Evolutionary conservation across 768 basidiomycete species (phyloP), one percentile per base, ranked within the genome.

Genomic region (Calocera cornea): DNA sequence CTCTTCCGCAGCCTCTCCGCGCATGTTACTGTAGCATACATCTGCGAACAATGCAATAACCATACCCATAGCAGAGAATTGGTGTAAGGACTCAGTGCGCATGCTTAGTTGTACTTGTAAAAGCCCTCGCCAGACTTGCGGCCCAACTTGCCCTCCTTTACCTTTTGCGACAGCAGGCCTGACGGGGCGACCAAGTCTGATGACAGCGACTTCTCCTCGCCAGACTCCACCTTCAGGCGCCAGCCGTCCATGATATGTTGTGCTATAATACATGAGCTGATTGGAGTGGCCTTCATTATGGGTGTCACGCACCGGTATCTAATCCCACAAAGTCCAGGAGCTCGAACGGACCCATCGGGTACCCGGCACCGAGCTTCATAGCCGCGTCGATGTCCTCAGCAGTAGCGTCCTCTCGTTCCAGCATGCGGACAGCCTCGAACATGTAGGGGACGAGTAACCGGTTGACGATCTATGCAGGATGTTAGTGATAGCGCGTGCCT

Each of bases 361-460:
- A 75, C 17, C 80, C 79, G 0, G 79, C 79, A 0, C 80, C 80
- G 1, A 80, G 72, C 70, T 79, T 78, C 80, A 80, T 80, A 16
- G 79, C 79, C n/a, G 72, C 73, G 69, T 80, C 79, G 54, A 80
- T 73, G 70, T 80, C 78, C 64, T 76, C 72, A 0, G 77, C 72
- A 1, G 77, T 73, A 0, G 79, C 80, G 33, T 80, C 80, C 2
- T 79, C 79, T 27, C 80, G 72, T 68, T 80, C 79, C 16, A 78
- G 73, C 78, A 80, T 79, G 41, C 77, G 67, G 47, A 80, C 77
- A 1, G 78, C 76, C 68, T 80, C 79, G 64, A 79, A 73, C 72
- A 80, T 72, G 68, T 80, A 80, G 0, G 79, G 79, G 10, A 80
- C 77, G 29, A 80, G 70, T n/a, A n/a, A n/a, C n/a, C n/a, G n/a